A percentile compares a stretch with the other conserved stretches of the same genome.
Conservation (phyloP, 768 basidiomycete species). For the Chalciporus piperatus region DNA sequence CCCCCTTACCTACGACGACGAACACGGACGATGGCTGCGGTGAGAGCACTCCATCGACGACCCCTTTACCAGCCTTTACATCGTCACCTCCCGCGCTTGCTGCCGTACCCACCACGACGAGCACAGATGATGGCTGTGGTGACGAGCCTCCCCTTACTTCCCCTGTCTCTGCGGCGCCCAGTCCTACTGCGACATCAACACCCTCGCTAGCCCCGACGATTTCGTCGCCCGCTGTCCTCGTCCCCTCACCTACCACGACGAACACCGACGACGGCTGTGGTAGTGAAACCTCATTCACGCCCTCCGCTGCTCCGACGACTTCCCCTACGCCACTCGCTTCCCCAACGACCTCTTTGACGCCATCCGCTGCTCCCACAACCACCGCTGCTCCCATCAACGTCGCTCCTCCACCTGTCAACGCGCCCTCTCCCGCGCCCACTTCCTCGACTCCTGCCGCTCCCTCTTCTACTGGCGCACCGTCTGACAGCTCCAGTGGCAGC, state of each 20-base stretch:
- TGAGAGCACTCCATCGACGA: neutral
- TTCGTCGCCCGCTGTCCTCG: neutral
- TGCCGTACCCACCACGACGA: neutral
- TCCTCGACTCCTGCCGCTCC: slow-evolving; percentile 1
- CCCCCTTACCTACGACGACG: neutral
- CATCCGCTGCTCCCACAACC: neutral
- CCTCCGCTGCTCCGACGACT: slow-evolving; percentile 9
- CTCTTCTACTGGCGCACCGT: neutral
- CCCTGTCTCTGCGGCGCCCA: neutral
- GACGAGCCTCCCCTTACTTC: too few relatives aligned
- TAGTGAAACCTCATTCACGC: neutral
- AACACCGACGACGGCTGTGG: slow-evolving; percentile 1
- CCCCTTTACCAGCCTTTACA: neutral
- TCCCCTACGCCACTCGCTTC: neutral
- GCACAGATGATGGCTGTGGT: neutral
- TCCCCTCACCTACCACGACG: slow-evolving; percentile 10
- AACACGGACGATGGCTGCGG: neutral
- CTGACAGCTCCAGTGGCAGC: slow-evolving; percentile 25
- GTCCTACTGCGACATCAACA: slow-evolving; percentile 8
- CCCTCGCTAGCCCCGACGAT: slow-evolving; percentile 12
- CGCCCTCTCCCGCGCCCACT: neutral
- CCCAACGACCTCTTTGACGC: neutral
- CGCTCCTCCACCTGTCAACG: neutral
- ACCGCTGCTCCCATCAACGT: neutral
- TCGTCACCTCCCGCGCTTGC: neutral